Evolutionary conservation across 257 asterid genomes (phyloP).

Genomic region (Schizonepeta tenuifolia): DNA sequence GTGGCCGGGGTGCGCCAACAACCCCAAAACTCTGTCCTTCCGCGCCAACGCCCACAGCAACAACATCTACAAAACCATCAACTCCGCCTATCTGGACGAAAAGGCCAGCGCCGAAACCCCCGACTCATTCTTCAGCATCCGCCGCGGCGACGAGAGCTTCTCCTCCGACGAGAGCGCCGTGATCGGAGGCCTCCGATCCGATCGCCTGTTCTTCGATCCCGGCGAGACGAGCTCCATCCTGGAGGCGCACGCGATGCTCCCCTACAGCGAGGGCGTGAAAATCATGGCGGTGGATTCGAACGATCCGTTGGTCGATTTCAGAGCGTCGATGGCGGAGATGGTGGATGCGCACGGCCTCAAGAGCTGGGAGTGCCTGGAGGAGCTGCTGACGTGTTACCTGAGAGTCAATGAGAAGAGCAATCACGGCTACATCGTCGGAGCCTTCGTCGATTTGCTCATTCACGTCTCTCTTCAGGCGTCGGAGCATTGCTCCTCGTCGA

Average conservation of each 20-base stretch:
- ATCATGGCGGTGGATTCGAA: slow-evolving; percentile 42
- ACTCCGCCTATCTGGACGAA: slow-evolving; percentile 42
- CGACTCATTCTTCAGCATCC: slow-evolving; percentile 37
- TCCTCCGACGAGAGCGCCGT: slow-evolving; percentile 44
- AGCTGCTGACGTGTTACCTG: slow-evolving; percentile 52
- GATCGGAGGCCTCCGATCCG: slow-evolving; percentile 44
- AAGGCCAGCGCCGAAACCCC: slow-evolving; percentile 18
- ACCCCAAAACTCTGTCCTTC: slow-evolving; percentile 59
- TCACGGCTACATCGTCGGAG: slow-evolving; percentile 61
- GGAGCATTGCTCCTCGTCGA: slow-evolving; percentile 33
- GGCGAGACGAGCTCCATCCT: slow-evolving; percentile 58
- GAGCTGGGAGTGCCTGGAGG: slow-evolving; percentile 54
- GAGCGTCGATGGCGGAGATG: slow-evolving; percentile 69
- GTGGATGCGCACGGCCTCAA: slow-evolving; percentile 51
- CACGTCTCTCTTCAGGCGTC: slow-evolving; percentile 28
- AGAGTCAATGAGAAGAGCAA: slow-evolving; percentile 42
- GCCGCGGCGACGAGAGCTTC: slow-evolving; percentile 23
- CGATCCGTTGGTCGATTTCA: slow-evolving; percentile 55
- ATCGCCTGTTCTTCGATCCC: slow-evolving; percentile 58
- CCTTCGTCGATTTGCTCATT: slow-evolving; percentile 54
- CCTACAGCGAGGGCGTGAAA: slow-evolving; percentile 36
- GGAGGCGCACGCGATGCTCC: slow-evolving; percentile 15
- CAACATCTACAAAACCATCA: slow-evolving; percentile 39
- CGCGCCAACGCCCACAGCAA: slow-evolving; percentile 30
- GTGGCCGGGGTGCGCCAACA: slow-evolving; percentile 50